Base-by-base conservation (phyloP, 192 early-diverging fungal genomes). In the Physocladia obscura region DNA sequence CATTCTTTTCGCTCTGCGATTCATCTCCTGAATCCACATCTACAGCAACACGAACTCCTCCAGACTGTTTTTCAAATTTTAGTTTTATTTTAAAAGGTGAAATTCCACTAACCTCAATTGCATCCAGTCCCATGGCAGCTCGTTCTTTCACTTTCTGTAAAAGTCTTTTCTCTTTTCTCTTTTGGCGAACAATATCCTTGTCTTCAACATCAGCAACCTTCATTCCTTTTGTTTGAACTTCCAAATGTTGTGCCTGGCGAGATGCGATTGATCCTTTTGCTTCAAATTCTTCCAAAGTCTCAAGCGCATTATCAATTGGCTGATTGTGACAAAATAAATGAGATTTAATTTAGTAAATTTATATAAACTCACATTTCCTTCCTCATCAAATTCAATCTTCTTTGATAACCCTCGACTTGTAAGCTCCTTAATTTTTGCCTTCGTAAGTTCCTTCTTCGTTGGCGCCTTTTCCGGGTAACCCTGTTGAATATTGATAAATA, bases 331-430 rank as follows among this genome's bases (percentile, higher is more conserved):
- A 29, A 54, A 17, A 61, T 63, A 34, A 56, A 24, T 30, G 27
- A 15, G 36, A 57, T 32, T 61, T 17, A 40, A 30, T 26, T 19
- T 17, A 3, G 48, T 5, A 61, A 34, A 1, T 11, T 21, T 8
- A 79, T 57, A 13, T 6, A 77, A 37, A 74, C 75, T 76, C 35
- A 89, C 89, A 26, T 89, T 87, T 56, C 97, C 97, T 3, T 97
- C 94, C 63, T 99, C 97, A 81, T 98, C 94, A 79, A 97, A 99
- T 48, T 94, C 71, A 6, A 96, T 59, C 70, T 90, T 92, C 39
- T 90, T 78, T 71, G 87, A 84, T 50, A 81, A 86, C 34, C 88
- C 84, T 50, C 81, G 76, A 62, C 86, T 87, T 77, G 94, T 91
- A 75, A 89, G 71, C 31, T 81, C 77, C 75, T 95, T 93, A 47